Evolutionary conservation across 2,329 filamentous ascomycete species (phyloP).

Genomic region (Stromatinia cepivora): DNA sequence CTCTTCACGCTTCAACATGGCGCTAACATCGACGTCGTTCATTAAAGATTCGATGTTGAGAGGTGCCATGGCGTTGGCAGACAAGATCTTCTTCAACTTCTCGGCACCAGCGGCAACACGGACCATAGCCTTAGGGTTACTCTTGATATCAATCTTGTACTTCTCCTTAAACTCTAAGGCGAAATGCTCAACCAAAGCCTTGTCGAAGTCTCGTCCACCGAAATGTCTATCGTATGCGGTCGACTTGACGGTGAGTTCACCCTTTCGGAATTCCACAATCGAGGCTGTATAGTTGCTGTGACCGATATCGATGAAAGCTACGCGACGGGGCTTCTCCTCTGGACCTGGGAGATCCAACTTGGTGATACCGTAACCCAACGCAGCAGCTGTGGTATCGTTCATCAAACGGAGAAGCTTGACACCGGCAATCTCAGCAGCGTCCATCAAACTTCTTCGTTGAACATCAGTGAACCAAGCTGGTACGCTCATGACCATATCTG

Average conservation of each 20-base stretch:
- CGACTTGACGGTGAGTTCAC: constrained; percentile 89
- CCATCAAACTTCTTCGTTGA: constrained; percentile 85
- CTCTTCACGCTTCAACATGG: constrained; percentile 90
- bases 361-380: constrained; percentile 95
- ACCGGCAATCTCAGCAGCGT: constrained; percentile 90
- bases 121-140: constrained; percentile 84
- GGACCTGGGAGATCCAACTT: constrained; percentile 86
- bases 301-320: constrained; percentile 91
- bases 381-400: constrained; percentile 96
- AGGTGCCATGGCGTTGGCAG: constrained; percentile 88
- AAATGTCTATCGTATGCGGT: constrained; percentile 95
- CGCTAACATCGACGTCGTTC: constrained; percentile 91
- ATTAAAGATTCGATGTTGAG: constrained; percentile 98
- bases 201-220: constrained; percentile 95
- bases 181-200: constrained; percentile 91
- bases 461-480: constrained; percentile 96
- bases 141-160: constrained; percentile 93
- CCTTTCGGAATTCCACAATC: constrained; percentile 95
- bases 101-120: constrained; percentile 87
- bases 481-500: constrained; percentile 90
- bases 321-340: constrained; percentile 89
- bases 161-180: constrained; percentile 95
- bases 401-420: constrained; percentile 91
- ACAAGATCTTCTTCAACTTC: constrained; percentile 98
- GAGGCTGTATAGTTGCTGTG: constrained; percentile 95